Conservation (phyloP, 495 filamentous ascomycete genomes). For the Sordaria brevicollis region DNA sequence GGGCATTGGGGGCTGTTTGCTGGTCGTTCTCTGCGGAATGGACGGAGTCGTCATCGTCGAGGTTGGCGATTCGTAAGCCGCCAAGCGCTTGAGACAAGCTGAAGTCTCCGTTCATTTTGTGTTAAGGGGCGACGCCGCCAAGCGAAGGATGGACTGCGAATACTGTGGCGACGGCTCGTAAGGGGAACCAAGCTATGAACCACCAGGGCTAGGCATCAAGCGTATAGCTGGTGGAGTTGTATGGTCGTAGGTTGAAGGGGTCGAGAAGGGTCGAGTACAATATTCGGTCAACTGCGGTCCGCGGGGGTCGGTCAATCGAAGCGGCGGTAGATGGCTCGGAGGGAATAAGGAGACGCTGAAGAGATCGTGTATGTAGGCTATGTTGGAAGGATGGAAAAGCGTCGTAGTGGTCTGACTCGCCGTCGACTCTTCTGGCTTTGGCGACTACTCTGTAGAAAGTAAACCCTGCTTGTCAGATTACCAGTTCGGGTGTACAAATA, state of each 20-base stretch:
- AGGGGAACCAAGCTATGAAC: not conserved
- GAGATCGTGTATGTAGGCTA: not conserved
- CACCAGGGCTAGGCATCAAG: not conserved
- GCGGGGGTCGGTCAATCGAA: not conserved
- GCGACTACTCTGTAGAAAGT: not conserved
- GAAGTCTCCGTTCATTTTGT: constrained; percentile 77
- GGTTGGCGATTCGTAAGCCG: constrained; percentile 94
- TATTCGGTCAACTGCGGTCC: not conserved
- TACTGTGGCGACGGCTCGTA: not conserved
- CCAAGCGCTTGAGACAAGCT: constrained; percentile 89
- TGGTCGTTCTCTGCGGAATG: constrained; percentile 33
- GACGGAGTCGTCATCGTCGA: constrained; percentile 66
- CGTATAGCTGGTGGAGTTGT: not conserved
- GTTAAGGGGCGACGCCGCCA: constrained; percentile 5
- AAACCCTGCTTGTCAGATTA: not conserved
- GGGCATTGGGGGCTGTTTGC: constrained; percentile 16
- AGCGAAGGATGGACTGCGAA: not conserved
- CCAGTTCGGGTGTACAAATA: not conserved
- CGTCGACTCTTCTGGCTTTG: not conserved
- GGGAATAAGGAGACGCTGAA: not conserved
- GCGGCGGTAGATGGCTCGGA: not conserved
- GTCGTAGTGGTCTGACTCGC: not conserved
- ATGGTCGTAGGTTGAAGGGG: not conserved
- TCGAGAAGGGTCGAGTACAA: not conserved
- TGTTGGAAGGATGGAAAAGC: not conserved